Evolutionary conservation across 2,329 filamentous ascomycete genomes (phyloP), one percentile per base, ranked within the genome.

Genomic region (Xylaria sp.): DNA sequence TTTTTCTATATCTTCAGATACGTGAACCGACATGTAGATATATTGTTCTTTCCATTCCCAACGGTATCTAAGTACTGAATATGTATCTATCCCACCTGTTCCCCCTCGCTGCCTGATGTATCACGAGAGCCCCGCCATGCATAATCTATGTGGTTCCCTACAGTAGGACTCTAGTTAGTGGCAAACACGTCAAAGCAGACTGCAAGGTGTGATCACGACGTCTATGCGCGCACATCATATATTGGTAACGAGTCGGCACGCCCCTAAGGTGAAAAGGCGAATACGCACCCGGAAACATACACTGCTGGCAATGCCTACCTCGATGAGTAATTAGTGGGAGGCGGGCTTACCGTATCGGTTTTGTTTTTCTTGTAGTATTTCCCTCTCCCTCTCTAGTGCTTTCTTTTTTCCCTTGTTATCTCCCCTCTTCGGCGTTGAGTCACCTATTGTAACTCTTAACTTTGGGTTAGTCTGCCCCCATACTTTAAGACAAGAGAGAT

Each of bases 181-280:
- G 27, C 51, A 54, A 54, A 54, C 51, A 54, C 51, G 47, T 50
- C 29, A 51, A 50, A 61, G 29, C 59, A 58, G 47, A 50, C 55
- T 65, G 63, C 37, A 61, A 47, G 57, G 42, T 48, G 50, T 29
- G 58, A 55, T 65, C 51, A 58, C 48, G 42, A 61, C 48, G 57
- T 57, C 32, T 42, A 63, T 67, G 53, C 54, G 59, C 35, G 48
- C 48, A 37, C n/a, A 35, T 37, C 44, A 21, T 59, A 42, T 54
- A 21, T 51, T 42, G 48, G 65, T 60, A 68, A 44, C 54, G 32
- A 60, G 55, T 59, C 44, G 44, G 47, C 40, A 67, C 21, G 21
- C 25, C 54, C 47, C 37, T 55, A 40, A 32, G 51, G 54, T 40
- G 44, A 53, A 40, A 40, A 44, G 10, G 44, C n/a, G n/a, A 47